Conservation (phyloP, 2,329 filamentous ascomycete species). For the Xylariaceae sp. region DNA sequence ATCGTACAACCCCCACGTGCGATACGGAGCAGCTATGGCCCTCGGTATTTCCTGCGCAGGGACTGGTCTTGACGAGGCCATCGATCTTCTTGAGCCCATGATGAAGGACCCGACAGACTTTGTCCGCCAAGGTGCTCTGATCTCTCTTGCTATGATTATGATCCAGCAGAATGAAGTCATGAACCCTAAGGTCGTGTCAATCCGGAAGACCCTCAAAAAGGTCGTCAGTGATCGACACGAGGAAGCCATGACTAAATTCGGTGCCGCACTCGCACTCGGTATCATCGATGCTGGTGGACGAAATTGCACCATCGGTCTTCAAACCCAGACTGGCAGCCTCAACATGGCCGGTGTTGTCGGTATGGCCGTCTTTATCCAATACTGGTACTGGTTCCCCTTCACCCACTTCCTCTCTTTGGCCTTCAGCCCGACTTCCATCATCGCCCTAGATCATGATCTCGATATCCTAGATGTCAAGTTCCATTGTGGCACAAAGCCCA, state of each 20-base stretch:
- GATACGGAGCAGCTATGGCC: slow-evolving; percentile 97
- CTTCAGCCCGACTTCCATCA: slow-evolving; percentile 95
- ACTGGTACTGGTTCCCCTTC: slow-evolving; percentile 99
- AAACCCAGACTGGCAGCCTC: slow-evolving; percentile 95
- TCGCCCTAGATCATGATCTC: slow-evolving; percentile 88
- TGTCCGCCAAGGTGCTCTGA: slow-evolving; percentile 91
- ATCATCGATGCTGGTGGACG: slow-evolving; percentile 97
- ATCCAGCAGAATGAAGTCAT: slow-evolving; percentile 99
- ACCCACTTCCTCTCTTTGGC: slow-evolving; percentile 95
- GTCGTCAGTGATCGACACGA: slow-evolving; percentile 92
- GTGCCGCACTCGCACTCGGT: slow-evolving; percentile 85
- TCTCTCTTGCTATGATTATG: slow-evolving; percentile 94
- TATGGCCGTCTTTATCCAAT: slow-evolving; percentile 97
- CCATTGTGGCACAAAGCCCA: slow-evolving; percentile 89
- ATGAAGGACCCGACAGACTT: slow-evolving; percentile 99
- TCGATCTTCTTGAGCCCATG: slow-evolving; percentile 96
- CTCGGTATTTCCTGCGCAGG: slow-evolving; percentile 96
- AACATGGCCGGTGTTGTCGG: slow-evolving; percentile 98
- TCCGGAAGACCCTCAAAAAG: slow-evolving; percentile 91
- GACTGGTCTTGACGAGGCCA: slow-evolving; percentile 91
- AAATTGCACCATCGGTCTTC: slow-evolving; percentile 96
- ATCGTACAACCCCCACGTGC: slow-evolving; percentile 97
- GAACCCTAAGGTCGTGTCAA: slow-evolving; percentile 91
- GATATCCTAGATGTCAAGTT: slow-evolving; percentile 94
- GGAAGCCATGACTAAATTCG: slow-evolving; percentile 99